A percentile compares a stretch with the other conserved stretches of the same genome.
Conservation (phyloP, 257 asterid genomes). For the Nicotiana undulata region DNA sequence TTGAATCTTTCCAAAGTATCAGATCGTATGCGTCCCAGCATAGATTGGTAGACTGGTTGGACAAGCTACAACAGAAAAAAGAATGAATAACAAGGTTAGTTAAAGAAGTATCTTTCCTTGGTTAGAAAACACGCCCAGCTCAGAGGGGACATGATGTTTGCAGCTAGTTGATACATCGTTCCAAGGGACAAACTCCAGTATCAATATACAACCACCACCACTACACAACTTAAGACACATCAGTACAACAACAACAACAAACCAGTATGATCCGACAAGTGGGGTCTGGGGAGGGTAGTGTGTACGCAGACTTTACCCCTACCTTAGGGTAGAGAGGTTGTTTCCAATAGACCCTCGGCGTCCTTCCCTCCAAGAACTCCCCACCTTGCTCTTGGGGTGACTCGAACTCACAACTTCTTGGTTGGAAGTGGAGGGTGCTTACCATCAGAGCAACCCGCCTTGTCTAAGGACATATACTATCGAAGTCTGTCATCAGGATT, state of each 20-base stretch:
- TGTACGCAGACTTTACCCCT: no score
- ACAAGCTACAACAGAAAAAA: slow-evolving; percentile 56
- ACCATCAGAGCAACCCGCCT: no score
- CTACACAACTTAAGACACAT: not conserved
- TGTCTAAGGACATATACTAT: not conserved
- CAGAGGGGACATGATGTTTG: not conserved
- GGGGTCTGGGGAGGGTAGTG: no score
- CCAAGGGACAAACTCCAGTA: not conserved
- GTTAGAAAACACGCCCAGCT: not conserved
- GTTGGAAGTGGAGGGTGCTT: no score
- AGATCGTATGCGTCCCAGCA: slow-evolving; percentile 89
- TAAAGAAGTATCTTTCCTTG: not conserved
- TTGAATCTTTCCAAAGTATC: slow-evolving; percentile 69
- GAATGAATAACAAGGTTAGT: not conserved
- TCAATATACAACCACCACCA: not conserved
- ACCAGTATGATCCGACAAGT: no score
- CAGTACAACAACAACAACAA: no score
- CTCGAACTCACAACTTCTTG: no score
- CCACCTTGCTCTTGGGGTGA: no score
- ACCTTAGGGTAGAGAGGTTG: no score
- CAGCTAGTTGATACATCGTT: not conserved
- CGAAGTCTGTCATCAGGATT: not conserved
- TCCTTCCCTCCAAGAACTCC: no score
- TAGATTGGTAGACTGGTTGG: slow-evolving; percentile 85
- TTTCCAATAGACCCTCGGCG: no score